Percentiles rank a stretch among this genome's conserved stretches.
Conservation (phyloP, 2,329 filamentous ascomycete genomes). For the Colletotrichum musicola region DNA sequence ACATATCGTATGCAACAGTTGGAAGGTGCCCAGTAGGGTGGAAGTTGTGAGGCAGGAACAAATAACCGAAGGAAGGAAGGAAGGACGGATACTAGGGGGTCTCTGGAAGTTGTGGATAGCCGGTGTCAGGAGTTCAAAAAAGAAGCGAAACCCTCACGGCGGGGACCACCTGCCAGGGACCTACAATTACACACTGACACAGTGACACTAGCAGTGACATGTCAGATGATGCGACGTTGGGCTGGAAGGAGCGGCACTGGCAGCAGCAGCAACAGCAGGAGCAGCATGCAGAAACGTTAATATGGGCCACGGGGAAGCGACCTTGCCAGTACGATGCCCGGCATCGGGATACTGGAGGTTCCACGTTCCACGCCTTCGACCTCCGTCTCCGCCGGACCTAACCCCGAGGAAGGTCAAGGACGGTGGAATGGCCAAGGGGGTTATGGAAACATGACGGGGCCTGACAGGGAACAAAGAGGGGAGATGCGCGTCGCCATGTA, state of each 20-base stretch:
- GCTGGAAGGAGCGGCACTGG: not conserved
- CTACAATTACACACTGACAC: not conserved
- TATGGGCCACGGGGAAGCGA: constrained; percentile 12
- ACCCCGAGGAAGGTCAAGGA: constrained; percentile 14
- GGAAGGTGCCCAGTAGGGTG: not conserved
- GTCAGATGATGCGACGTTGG: constrained; percentile 26
- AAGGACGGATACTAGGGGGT: not conserved
- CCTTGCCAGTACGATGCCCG: constrained; percentile 8
- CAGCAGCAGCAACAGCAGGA: no score
- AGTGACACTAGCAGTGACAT: constrained; percentile 19
- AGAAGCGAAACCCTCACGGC: constrained; percentile 4
- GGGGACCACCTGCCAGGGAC: no score
- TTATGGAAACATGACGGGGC: not conserved
- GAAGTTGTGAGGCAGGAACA: not conserved
- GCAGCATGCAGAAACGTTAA: not conserved
- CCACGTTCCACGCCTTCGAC: constrained; percentile 15
- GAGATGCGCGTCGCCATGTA: not conserved
- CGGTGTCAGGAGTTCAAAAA: constrained; percentile 32
- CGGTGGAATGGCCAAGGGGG: not conserved
- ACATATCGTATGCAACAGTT: no score
- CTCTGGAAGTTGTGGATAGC: constrained; percentile 22
- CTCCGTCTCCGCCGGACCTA: constrained; percentile 23
- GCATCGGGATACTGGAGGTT: constrained; percentile 24
- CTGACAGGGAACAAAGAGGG: not conserved
- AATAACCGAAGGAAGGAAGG: no score